phyloP scores from a whole-genome alignment of 164 flowering plant species.

The Stephania cephalantha region DNA sequence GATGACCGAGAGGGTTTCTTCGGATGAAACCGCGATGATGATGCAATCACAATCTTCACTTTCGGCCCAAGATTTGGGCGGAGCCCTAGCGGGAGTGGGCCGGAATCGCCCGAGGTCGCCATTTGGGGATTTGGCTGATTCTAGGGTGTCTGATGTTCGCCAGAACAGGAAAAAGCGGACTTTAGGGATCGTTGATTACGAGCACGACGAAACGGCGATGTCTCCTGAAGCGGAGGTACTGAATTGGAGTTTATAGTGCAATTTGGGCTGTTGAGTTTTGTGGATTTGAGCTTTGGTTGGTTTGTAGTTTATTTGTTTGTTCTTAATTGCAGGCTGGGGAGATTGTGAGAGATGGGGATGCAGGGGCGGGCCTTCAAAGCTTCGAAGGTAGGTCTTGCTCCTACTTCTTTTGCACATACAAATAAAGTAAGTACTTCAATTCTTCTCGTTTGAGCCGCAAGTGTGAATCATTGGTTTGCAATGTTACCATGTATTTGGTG shows the following conservation, averaged over 20 bases:
- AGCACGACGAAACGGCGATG: slow-evolving; percentile 79
- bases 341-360: slow-evolving; percentile 25
- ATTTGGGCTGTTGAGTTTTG: background rate
- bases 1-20: slow-evolving; percentile 4
- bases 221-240: slow-evolving; percentile 89
- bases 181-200: slow-evolving; percentile 69
- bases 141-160: slow-evolving; percentile 5
- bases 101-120: background rate
- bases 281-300: background rate
- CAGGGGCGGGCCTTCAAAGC: slow-evolving; percentile 32
- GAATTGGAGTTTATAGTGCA: background rate
- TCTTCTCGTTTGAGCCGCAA: background rate
- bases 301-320: background rate
- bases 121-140: slow-evolving; percentile 2
- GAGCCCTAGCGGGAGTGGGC: no score
- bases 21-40: slow-evolving; percentile 16
- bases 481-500: background rate
- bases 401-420: background rate
- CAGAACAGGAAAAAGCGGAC: slow-evolving; percentile 23
- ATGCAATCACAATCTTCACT: slow-evolving; percentile 11
- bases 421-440: background rate
- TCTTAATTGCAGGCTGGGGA: slow-evolving; percentile 54
- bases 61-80: slow-evolving; percentile 5
- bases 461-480: background rate
- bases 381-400: slow-evolving; percentile 31